Percentiles rank a stretch among this genome's conserved stretches.
phyloP scores from a whole-genome alignment of 352 stramenopile genomes.

The Globisporangium camurandrum region DNA sequence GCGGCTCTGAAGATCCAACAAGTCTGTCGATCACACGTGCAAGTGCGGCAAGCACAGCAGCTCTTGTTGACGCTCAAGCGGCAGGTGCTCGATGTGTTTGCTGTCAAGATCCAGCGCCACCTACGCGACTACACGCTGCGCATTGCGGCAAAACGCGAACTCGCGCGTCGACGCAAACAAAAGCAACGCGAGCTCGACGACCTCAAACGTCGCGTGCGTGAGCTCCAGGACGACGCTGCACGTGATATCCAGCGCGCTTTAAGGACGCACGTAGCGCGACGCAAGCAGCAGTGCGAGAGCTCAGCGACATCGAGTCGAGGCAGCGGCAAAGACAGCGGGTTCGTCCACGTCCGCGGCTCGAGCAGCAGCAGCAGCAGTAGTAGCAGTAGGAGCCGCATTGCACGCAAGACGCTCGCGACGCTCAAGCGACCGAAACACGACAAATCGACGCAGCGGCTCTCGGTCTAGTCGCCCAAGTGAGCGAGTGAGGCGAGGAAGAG shows the following conservation, averaged over 20 bases:
- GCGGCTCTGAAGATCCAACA: conserved; percentile 45
- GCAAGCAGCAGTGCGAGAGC: conserved; percentile 21
- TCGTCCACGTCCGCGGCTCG: too few species aligned
- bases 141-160: conserved; percentile 20
- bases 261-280: conserved; percentile 25
- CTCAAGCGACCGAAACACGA: conserved; percentile 26
- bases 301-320: conserved; percentile 22
- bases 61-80: conserved; percentile 24
- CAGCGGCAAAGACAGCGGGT: conserved; percentile 21
- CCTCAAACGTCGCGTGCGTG: conserved; percentile 8
- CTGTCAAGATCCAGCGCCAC: conserved; percentile 33
- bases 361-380: too few species aligned
- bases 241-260: conserved; percentile 39
- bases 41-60: conserved; percentile 34
- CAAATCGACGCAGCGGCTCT: conserved; percentile 28
- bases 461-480: conserved; percentile 5
- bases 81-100: conserved; percentile 25
- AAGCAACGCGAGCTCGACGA: conserved; percentile 17
- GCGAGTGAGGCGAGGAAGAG: too few species aligned
- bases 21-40: conserved; percentile 23
- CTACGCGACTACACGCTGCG: conserved; percentile 23
- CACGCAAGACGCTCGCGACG: conserved; percentile 19
- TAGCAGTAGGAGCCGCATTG: conserved; percentile 5
- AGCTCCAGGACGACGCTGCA: conserved; percentile 20
- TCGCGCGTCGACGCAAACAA: conserved; percentile 18